phyloP scores from a whole-genome alignment of 225 moss, liverwort and hornwort genomes.

The Ulota crispa region DNA sequence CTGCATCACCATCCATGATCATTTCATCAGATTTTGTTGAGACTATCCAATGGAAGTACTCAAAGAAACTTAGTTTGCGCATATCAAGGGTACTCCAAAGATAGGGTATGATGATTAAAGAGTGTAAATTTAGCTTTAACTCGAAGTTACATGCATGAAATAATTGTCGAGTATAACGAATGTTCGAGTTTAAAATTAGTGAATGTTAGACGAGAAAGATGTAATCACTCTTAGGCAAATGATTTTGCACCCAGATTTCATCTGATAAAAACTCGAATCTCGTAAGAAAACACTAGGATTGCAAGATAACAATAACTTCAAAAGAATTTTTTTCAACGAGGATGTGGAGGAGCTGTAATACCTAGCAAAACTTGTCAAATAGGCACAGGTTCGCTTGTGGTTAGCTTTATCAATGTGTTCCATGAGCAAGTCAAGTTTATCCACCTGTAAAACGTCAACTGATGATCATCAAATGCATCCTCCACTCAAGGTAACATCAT shows the following conservation, averaged over 20 bases:
- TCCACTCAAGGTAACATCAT: not conserved
- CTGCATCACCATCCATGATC: conserved; percentile 45
- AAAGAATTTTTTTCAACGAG: not conserved
- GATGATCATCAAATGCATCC: not conserved
- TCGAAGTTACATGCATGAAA: not conserved
- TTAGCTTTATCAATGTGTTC: conserved; percentile 92
- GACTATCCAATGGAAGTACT: not conserved
- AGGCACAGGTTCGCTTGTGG: conserved; percentile 93
- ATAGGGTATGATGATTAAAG: not conserved
- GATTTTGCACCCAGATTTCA: not conserved
- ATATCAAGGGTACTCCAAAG: not conserved
- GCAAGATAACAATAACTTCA: conserved; percentile 8
- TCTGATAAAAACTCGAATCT: not conserved
- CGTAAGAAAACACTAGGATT: not conserved
- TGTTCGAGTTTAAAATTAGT: not conserved
- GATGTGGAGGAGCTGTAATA: conserved; percentile 13
- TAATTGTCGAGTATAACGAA: not conserved
- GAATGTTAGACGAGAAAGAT: not conserved
- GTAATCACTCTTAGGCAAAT: not conserved
- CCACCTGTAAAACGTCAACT: conserved; percentile 57
- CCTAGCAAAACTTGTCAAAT: conserved; percentile 97
- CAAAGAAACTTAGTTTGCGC: not conserved
- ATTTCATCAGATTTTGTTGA: not conserved
- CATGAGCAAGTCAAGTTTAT: conserved; percentile 81
- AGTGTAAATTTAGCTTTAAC: not conserved